Percentiles rank a stretch among this genome's conserved stretches.
These are phyloP conservation scores for Mytilinidion resinicola DNA, from an alignment of 495 filamentous ascomycete species.

Conservation along the genomic window DNA sequence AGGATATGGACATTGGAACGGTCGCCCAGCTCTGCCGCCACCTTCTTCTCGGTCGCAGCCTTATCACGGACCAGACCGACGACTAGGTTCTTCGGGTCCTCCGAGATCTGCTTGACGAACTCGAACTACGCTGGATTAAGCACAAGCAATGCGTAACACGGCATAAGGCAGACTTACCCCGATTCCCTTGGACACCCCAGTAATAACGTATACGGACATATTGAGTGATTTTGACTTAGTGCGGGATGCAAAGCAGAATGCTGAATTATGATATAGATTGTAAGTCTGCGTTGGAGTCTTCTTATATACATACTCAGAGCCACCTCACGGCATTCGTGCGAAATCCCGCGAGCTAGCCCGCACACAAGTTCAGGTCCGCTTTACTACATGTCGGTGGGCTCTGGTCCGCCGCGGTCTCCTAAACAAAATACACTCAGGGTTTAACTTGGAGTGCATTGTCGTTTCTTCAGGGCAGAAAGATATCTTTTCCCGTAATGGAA, in stretches of 20 bases:
- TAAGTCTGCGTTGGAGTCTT: too few species aligned
- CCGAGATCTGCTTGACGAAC: slow-evolving; percentile 37
- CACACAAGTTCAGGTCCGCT: too few species aligned
- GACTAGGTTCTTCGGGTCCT: slow-evolving; percentile 37
- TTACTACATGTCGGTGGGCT: too few species aligned
- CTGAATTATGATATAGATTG: too few species aligned
- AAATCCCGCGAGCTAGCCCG: too few species aligned
- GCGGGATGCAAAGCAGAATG: not conserved
- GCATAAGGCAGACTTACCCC: slow-evolving; percentile 30
- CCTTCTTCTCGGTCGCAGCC: slow-evolving; percentile 27
- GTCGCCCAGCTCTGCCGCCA: slow-evolving; percentile 12
- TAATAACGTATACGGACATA: slow-evolving; percentile 25
- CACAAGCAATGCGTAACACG: not conserved
- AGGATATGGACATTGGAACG: slow-evolving; percentile 20
- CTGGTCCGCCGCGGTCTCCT: too few species aligned
- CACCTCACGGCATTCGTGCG: too few species aligned
- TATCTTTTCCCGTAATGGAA: too few species aligned
- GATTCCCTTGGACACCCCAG: slow-evolving; percentile 40
- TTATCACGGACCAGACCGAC: slow-evolving; percentile 44
- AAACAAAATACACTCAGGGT: too few species aligned
- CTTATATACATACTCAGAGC: too few species aligned
- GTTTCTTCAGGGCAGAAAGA: too few species aligned
- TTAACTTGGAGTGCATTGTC: too few species aligned
- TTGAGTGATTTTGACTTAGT: not conserved
- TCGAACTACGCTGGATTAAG: slow-evolving; percentile 28